These are phyloP conservation scores for Penicillium sp. DNA, from an alignment of 2,329 filamentous ascomycete species.

Conservation along the genomic window DNA sequence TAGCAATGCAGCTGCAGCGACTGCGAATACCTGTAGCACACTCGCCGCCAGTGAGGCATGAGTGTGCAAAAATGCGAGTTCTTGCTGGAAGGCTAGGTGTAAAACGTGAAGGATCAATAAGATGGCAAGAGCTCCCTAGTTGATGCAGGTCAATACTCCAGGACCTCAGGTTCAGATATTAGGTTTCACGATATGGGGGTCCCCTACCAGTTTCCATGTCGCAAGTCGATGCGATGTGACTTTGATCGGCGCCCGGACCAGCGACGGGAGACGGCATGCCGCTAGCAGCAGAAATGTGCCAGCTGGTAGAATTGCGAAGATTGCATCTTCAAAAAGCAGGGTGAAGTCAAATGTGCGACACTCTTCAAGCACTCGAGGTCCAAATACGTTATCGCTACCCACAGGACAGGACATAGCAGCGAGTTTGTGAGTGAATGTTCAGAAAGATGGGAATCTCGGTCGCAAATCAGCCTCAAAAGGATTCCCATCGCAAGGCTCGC, in stretches of 20 bases:
- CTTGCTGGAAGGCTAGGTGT: constrained; percentile 6
- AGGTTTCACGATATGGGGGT: constrained; percentile 5
- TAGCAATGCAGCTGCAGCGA: constrained; percentile 1
- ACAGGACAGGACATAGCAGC: constrained; percentile 11
- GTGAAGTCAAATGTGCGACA: constrained; percentile 35
- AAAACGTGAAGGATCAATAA: constrained; percentile 6
- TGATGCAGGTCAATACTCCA: background rate
- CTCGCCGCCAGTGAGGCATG: constrained; percentile 5
- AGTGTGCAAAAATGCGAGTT: constrained; percentile 3
- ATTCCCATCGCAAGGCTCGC: background rate
- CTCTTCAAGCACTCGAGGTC: constrained; percentile 7
- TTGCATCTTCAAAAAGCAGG: constrained; percentile 16
- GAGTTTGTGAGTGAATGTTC: background rate
- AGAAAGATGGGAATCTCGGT: background rate
- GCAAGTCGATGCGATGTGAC: constrained; percentile 13
- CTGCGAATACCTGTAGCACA: constrained; percentile 1
- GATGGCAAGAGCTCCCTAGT: constrained; percentile 1
- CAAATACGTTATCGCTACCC: constrained; percentile 14
- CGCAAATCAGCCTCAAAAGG: background rate
- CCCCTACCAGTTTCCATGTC: constrained; percentile 22
- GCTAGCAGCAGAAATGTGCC: constrained; percentile 9
- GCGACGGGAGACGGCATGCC: background rate
- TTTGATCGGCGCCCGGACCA: constrained; percentile 10
- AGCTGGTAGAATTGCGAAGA: constrained; percentile 12
- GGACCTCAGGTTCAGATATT: too few species aligned